Evolutionary conservation across 495 filamentous ascomycete genomes (phyloP), one percentile per base, ranked within the genome.

Genomic region (Aspergillus hancockii): DNA sequence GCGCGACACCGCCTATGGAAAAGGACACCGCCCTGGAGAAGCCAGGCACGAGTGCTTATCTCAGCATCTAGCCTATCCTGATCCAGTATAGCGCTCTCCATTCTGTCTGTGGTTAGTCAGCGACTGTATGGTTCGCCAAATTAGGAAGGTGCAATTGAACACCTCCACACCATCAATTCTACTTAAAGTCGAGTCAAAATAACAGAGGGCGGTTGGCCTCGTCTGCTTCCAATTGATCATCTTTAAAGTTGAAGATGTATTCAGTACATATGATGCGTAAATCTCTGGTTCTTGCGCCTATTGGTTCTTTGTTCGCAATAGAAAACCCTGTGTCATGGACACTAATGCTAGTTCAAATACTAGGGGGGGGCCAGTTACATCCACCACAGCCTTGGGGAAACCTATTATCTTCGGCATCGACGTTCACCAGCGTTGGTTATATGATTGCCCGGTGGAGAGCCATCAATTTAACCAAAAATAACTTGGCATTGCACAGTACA

Each of bases 1-100:
- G 18, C 5, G 13, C 4, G 0, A 4, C 28, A 68, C 66, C 66
- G 66, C 66, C 50, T 66, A 12, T 58, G 2, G n/a, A 31, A 38
- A 31, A 19, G 19, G 56, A 52, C 49, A 68, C 65, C 65, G 65
- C 65, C 57, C 23, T 4, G 13, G 12, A 18, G 25, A 18, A 23
- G 22, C 10, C n/a, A 23, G 30, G 6, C 31, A 55, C 54, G 53
- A 50, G 50, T 21, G 28, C 7, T 23, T 10, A n/a, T n/a, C 12
- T 25, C 19, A 38, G 16, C 22, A 25, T 52, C 14, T 16, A 49
- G 46, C 45, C n/a, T 28, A 8, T 14, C 34, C 52, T 38, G 18
- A 34, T 36, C 5, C 9, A 28, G 45, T 41, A 18, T 2, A 36
- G 52, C 13, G 13, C 16, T 31, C 21, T 19, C 38, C 23, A n/a